Conservation (phyloP, 257 asterid species). For the Solanum sejunctum region DNA sequence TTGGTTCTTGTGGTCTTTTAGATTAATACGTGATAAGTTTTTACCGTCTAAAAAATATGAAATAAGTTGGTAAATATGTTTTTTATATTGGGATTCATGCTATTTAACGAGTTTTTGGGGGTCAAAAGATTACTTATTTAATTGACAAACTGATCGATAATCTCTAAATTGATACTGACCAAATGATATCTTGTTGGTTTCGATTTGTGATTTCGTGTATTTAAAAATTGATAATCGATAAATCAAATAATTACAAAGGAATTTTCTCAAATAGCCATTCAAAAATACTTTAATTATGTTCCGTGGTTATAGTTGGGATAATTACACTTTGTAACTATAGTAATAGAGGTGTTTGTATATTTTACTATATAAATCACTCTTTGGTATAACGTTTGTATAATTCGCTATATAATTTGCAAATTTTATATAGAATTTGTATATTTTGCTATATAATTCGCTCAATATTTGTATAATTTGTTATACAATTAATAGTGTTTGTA, state of each 20-base stretch:
- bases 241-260: not conserved
- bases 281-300: too few relatives aligned
- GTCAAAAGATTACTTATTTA: not conserved
- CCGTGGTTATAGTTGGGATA: too few relatives aligned
- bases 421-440: too few relatives aligned
- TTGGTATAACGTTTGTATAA: too few relatives aligned
- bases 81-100: not conserved
- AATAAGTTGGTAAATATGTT: not conserved
- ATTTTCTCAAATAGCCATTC: too few relatives aligned
- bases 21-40: not conserved
- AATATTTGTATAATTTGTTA: too few relatives aligned
- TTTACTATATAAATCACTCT: too few relatives aligned
- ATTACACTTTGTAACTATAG: too few relatives aligned
- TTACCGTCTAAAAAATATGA: not conserved
- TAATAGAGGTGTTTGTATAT: too few relatives aligned
- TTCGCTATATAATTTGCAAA: too few relatives aligned
- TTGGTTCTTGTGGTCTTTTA: not conserved
- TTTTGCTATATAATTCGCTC: too few relatives aligned
- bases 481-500: too few relatives aligned
- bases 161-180: not conserved
- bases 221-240: not conserved
- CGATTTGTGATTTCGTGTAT: rapidly evolving
- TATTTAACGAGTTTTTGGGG: rapidly evolving
- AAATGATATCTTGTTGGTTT: not conserved
- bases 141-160: not conserved